Percentiles rank a stretch among this genome's conserved stretches.
Conservation (phyloP, 169 alveolate species). For the Toxoplasma gondii region DNA sequence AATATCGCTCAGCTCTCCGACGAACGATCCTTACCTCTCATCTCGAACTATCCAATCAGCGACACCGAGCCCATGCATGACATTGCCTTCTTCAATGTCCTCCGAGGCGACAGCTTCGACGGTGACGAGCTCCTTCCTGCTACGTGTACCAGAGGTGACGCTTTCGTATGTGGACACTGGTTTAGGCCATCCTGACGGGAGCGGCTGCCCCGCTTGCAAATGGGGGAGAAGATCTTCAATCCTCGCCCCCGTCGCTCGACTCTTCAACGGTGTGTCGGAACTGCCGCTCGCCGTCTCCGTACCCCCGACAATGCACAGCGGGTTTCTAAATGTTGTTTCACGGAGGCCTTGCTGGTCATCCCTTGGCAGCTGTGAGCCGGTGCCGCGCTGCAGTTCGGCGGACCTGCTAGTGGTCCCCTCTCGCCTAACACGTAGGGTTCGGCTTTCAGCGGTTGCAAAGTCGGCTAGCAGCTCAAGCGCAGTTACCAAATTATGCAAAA, state of each 20-base stretch:
- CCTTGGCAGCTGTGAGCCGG: not conserved
- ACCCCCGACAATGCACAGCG: not conserved
- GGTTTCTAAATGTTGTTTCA: not conserved
- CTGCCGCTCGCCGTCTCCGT: not conserved
- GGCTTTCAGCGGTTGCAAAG: slow-evolving; percentile 16
- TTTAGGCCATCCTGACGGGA: not conserved
- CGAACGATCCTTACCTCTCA: not conserved
- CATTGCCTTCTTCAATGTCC: not conserved
- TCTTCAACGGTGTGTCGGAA: not conserved
- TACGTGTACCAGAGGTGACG: not conserved
- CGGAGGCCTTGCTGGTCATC: not conserved
- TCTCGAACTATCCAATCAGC: not conserved
- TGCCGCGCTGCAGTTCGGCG: not conserved
- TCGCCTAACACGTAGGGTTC: not conserved
- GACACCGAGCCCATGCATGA: not conserved
- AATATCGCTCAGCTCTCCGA: too few relatives aligned
- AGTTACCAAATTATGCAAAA: slow-evolving; percentile 73
- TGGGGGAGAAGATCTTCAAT: not conserved
- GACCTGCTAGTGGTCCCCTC: not conserved
- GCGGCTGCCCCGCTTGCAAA: not conserved
- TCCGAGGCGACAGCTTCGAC: not conserved
- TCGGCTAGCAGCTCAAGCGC: slow-evolving; percentile 64
- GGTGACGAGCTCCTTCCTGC: not conserved
- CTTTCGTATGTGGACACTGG: not conserved
- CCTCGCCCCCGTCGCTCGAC: not conserved